Percentiles rank a stretch among this genome's conserved stretches.
These are phyloP conservation scores for Cutaneotrichosporon dermatis DNA, from an alignment of 1,284 basidiomycete species.

Conservation along the genomic window DNA sequence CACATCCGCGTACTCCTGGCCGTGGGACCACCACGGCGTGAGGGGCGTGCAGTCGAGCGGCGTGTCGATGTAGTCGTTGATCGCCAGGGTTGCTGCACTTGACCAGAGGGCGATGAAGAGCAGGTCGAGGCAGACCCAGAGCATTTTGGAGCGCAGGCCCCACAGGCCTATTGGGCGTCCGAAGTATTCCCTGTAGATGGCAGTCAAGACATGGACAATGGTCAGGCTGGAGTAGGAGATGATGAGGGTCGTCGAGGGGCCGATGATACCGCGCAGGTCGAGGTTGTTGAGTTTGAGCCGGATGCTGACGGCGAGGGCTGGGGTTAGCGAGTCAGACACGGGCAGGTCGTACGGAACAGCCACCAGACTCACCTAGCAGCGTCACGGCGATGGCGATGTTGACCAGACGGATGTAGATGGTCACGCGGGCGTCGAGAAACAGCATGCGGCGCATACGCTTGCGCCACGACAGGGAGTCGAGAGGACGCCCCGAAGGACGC, in stretches of 20 bases:
- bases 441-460: constrained; percentile 44
- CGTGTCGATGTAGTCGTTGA: constrained; percentile 57
- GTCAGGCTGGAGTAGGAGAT: constrained; percentile 53
- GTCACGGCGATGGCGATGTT: constrained; percentile 51
- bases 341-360: no score
- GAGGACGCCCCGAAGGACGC: constrained; percentile 1
- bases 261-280: constrained; percentile 50
- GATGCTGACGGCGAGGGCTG: constrained; percentile 50
- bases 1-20: constrained; percentile 8
- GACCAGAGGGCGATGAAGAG: constrained; percentile 52
- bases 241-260: constrained; percentile 52
- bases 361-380: constrained; percentile 28
- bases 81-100: constrained; percentile 48
- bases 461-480: constrained; percentile 26
- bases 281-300: constrained; percentile 39
- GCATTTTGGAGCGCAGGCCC: constrained; percentile 52
- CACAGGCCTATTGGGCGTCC: constrained; percentile 57
- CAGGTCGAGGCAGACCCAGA: constrained; percentile 51
- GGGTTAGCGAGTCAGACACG: no score
- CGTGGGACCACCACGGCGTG: constrained; percentile 39
- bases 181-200: constrained; percentile 54
- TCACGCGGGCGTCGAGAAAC: constrained; percentile 52
- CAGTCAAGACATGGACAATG: constrained; percentile 51
- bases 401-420: constrained; percentile 52
- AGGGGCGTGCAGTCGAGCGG: constrained; percentile 51